Evolutionary conservation across 495 filamentous ascomycete genomes (phyloP).

Genomic region (Cercophora scortea): DNA sequence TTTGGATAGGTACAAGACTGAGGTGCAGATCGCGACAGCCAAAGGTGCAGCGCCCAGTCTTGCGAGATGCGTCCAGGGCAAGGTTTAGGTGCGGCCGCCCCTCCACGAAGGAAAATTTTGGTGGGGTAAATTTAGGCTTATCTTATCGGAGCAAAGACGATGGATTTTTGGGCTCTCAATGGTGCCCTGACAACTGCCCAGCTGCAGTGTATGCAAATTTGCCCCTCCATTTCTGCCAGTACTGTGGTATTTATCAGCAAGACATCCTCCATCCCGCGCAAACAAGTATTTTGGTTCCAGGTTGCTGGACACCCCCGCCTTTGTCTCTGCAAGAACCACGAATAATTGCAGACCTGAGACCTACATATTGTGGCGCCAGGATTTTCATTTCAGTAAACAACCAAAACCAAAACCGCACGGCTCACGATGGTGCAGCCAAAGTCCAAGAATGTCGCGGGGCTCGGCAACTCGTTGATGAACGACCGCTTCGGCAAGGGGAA

Average conservation of each 20-base stretch:
- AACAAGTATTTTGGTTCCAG: too few species aligned
- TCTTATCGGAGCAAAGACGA: slow-evolving; percentile 18
- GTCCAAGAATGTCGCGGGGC: slow-evolving; percentile 87
- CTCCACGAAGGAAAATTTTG: slow-evolving; percentile 30
- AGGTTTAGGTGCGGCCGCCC: not conserved
- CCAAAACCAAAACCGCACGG: not conserved
- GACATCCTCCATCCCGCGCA: slow-evolving; percentile 20
- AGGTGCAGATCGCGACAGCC: not conserved
- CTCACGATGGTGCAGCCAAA: slow-evolving; percentile 81
- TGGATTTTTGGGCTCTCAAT: not conserved
- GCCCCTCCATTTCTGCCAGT: slow-evolving; percentile 27
- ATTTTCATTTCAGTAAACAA: too few species aligned
- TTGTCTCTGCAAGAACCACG: too few species aligned
- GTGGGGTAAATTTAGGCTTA: slow-evolving; percentile 32
- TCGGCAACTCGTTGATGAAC: slow-evolving; percentile 80
- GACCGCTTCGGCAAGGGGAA: slow-evolving; percentile 89
- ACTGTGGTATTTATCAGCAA: slow-evolving; percentile 29
- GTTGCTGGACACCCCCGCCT: not conserved
- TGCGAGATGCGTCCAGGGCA: not conserved
- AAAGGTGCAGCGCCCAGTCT: not conserved
- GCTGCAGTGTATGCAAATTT: slow-evolving; percentile 18
- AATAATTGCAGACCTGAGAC: too few species aligned
- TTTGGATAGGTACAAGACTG: not conserved
- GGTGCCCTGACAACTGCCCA: too few species aligned
- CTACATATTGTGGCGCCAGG: too few species aligned